Evolutionary conservation across 1,284 basidiomycete species (phyloP).

Genomic region (Apiotrichum akiyoshidainum): DNA sequence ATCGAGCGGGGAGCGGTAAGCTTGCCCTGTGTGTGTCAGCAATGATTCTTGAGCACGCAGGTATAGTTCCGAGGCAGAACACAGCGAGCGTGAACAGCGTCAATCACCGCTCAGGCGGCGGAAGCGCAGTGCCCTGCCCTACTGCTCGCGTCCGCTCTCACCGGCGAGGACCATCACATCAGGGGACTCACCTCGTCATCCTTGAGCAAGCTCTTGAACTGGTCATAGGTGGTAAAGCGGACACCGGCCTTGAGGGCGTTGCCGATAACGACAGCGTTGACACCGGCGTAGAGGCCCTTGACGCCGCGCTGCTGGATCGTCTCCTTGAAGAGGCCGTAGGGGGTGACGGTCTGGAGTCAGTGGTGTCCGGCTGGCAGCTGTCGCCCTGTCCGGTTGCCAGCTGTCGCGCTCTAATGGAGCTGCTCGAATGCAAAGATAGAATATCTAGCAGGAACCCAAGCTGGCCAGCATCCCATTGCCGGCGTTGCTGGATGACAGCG

Average conservation of each 20-base stretch:
- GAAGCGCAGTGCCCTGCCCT: too few relatives aligned
- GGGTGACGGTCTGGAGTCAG: slow-evolving; percentile 59
- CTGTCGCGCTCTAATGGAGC: too few relatives aligned
- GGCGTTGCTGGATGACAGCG: neutral
- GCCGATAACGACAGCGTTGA: slow-evolving; percentile 79
- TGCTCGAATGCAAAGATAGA: too few relatives aligned
- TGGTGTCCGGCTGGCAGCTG: too few relatives aligned
- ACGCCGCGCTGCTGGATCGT: slow-evolving; percentile 72
- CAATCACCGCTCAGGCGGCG: too few relatives aligned
- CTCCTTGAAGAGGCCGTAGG: slow-evolving; percentile 64
- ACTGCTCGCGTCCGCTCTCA: too few relatives aligned
- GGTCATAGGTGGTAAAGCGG: slow-evolving; percentile 89
- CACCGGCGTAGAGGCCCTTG: slow-evolving; percentile 77
- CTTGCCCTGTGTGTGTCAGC: slow-evolving; percentile 64
- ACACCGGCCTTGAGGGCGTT: slow-evolving; percentile 91
- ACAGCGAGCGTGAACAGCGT: too few relatives aligned
- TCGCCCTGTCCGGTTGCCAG: too few relatives aligned
- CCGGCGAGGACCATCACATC: too few relatives aligned
- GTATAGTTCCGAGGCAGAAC: too few relatives aligned
- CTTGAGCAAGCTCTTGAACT: slow-evolving; percentile 80
- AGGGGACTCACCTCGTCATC: slow-evolving; percentile 65
- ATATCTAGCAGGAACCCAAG: too few relatives aligned
- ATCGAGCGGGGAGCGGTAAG: slow-evolving; percentile 79
- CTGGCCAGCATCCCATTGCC: neutral
- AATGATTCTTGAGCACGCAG: neutral